A percentile compares a stretch with the other conserved stretches of the same genome.
Conservation (phyloP, 306 rosid species). For the Fragaria iinumae region DNA sequence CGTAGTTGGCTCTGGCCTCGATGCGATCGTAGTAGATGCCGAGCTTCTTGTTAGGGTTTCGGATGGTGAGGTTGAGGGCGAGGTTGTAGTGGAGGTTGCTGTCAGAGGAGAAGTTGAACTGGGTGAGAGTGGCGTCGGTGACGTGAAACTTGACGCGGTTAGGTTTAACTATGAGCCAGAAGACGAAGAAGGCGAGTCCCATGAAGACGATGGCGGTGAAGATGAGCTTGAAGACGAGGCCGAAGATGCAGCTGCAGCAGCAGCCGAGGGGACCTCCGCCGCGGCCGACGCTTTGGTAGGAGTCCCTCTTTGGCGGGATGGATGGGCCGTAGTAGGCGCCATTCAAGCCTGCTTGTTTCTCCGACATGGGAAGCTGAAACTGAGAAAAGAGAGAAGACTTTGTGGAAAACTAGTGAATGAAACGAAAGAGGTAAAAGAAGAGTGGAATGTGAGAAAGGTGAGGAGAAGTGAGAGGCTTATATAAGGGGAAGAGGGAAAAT, state of each 20-base stretch:
- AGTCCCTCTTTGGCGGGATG: conserved; percentile 47
- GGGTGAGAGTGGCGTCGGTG: conserved; percentile 51
- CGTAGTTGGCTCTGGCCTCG: conserved; percentile 48
- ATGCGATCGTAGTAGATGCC: conserved; percentile 68
- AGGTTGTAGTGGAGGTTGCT: conserved; percentile 33
- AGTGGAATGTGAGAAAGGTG: not conserved
- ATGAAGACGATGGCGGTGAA: conserved; percentile 25
- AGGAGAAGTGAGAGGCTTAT: not conserved
- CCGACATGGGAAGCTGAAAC: conserved; percentile 38
- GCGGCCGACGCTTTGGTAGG: conserved; percentile 38
- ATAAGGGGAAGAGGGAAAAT: not conserved
- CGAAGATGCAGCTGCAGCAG: conserved; percentile 45
- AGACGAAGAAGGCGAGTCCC: conserved; percentile 36
- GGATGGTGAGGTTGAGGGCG: conserved; percentile 37
- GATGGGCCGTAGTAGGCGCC: conserved; percentile 88
- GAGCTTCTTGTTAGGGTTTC: conserved; percentile 65
- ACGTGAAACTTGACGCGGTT: conserved; percentile 46
- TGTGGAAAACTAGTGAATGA: not conserved
- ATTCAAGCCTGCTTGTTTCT: conserved; percentile 48
- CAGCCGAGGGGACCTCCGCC: conserved; percentile 36
- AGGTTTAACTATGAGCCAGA: conserved; percentile 54
- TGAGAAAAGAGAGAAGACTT: not conserved
- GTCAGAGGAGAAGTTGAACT: conserved; percentile 38
- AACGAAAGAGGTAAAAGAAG: not conserved
- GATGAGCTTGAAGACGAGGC: conserved; percentile 39